Percentiles rank a stretch among this genome's conserved stretches.
These are phyloP conservation scores for Irpex lacteus DNA, from an alignment of 1,284 basidiomycete genomes.

Conservation along the genomic window DNA sequence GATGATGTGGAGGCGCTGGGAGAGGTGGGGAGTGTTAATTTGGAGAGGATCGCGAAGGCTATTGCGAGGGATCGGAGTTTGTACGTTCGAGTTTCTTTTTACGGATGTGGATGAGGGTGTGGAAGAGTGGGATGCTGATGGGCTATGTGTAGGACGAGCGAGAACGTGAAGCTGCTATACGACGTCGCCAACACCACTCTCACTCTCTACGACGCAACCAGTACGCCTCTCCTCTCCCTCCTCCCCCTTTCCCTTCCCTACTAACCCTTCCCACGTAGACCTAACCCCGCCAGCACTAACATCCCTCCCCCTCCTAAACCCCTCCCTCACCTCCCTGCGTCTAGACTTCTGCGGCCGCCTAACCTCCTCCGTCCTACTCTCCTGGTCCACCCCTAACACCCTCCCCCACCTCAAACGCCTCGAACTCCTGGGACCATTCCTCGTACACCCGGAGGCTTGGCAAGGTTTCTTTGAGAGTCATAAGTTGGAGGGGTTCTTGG, in stretches of 20 bases:
- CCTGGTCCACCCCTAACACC: conserved; percentile 51
- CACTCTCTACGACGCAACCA: conserved; percentile 88
- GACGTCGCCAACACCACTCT: conserved; percentile 67
- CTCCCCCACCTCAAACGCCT: conserved; percentile 70
- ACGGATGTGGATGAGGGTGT: background rate
- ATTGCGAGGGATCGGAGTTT: conserved; percentile 85
- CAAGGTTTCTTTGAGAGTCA: conserved; percentile 68
- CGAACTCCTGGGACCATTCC: conserved; percentile 87
- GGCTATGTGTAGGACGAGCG: conserved; percentile 53
- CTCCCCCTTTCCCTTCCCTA: too few relatives aligned
- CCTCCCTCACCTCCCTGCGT: conserved; percentile 72
- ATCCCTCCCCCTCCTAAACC: conserved; percentile 75
- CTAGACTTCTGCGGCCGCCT: conserved; percentile 90
- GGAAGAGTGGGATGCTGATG: too few relatives aligned
- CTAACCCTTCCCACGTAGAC: too few relatives aligned
- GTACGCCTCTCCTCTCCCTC: conserved; percentile 41
- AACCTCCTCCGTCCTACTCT: conserved; percentile 62
- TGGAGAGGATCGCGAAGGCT: conserved; percentile 82
- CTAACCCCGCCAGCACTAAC: conserved; percentile 42
- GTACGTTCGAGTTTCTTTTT: too few relatives aligned
- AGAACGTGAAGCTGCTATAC: conserved; percentile 86
- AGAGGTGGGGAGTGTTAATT: conserved; percentile 78
- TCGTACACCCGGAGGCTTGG: conserved; percentile 81
- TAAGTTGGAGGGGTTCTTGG: conserved; percentile 68
- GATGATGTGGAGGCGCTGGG: conserved; percentile 90